phyloP scores from a whole-genome alignment of 2,329 filamentous ascomycete species.

The Sordariomycetes sp. region DNA sequence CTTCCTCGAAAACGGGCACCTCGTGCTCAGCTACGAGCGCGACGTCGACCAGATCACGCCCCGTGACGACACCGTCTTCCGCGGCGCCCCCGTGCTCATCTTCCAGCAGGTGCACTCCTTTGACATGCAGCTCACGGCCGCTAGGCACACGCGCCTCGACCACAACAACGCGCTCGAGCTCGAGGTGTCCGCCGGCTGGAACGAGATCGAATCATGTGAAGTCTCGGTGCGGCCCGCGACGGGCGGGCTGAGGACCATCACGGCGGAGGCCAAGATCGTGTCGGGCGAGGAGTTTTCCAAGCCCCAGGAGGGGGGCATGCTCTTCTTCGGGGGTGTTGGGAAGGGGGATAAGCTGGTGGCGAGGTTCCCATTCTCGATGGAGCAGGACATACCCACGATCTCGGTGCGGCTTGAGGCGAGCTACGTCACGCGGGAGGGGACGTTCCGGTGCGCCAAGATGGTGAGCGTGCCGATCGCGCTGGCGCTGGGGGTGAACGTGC shows the following conservation, averaged over 20 bases:
- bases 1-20: slow-evolving; percentile 50
- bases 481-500: slow-evolving; percentile 88
- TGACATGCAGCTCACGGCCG: slow-evolving; percentile 54
- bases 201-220: slow-evolving; percentile 49
- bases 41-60: slow-evolving; percentile 36
- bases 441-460: slow-evolving; percentile 52
- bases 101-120: slow-evolving; percentile 63
- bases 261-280: slow-evolving; percentile 43
- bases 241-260: slow-evolving; percentile 53
- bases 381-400: slow-evolving; percentile 63
- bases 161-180: slow-evolving; percentile 69
- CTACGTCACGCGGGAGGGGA: slow-evolving; percentile 58
- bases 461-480: slow-evolving; percentile 60
- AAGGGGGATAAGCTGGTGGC: slow-evolving; percentile 42
- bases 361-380: slow-evolving; percentile 70
- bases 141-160: slow-evolving; percentile 68
- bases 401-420: slow-evolving; percentile 64
- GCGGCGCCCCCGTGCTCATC: slow-evolving; percentile 53
- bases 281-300: slow-evolving; percentile 30
- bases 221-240: slow-evolving; percentile 54
- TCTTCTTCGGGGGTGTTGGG: slow-evolving; percentile 36
- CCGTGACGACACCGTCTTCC: slow-evolving; percentile 40
- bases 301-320: slow-evolving; percentile 40
- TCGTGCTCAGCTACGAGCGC: slow-evolving; percentile 56
- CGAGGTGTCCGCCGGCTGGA: slow-evolving; percentile 62